These are phyloP conservation scores for Picea glauca DNA, from an alignment of 75 land plant genomes.

Conservation along the genomic window DNA sequence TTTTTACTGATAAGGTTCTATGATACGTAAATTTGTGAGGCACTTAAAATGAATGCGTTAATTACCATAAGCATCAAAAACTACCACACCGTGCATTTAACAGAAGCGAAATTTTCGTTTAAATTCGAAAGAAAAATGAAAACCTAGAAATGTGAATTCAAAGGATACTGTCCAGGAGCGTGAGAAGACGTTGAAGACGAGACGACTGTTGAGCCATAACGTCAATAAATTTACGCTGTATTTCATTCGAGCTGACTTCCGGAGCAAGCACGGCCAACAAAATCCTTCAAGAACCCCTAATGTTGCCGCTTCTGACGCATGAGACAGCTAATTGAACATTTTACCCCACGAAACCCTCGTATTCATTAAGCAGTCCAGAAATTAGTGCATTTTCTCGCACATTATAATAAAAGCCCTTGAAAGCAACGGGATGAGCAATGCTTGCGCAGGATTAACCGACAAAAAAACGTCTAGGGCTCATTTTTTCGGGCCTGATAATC, in stretches of 20 bases:
- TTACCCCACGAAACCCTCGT: not conserved
- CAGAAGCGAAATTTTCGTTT: too few relatives aligned
- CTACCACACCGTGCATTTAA: too few relatives aligned
- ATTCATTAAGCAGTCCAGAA: not conserved
- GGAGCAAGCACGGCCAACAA: not conserved
- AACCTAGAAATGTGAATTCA: too few relatives aligned
- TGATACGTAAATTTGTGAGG: too few relatives aligned
- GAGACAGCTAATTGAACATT: not conserved
- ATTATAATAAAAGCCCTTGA: not conserved
- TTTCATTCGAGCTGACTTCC: conserved; percentile 14
- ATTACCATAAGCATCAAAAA: too few relatives aligned
- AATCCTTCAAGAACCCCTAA: not conserved
- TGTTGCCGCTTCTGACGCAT: not conserved
- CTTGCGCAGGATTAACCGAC: not conserved
- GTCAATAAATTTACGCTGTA: not conserved
- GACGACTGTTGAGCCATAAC: conserved; percentile 89
- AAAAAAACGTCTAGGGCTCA: not conserved
- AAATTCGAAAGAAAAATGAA: too few relatives aligned
- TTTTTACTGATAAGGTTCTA: too few relatives aligned
- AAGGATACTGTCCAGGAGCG: too few relatives aligned
- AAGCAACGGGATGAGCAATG: too few relatives aligned
- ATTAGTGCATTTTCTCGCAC: not conserved
- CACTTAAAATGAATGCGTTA: too few relatives aligned
- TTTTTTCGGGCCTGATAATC: not conserved
- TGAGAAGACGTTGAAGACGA: conserved; percentile 57